Evolutionary conservation across 768 basidiomycete species (phyloP), one percentile per base, ranked within the genome.

Genomic region (Suillus alpinus): DNA sequence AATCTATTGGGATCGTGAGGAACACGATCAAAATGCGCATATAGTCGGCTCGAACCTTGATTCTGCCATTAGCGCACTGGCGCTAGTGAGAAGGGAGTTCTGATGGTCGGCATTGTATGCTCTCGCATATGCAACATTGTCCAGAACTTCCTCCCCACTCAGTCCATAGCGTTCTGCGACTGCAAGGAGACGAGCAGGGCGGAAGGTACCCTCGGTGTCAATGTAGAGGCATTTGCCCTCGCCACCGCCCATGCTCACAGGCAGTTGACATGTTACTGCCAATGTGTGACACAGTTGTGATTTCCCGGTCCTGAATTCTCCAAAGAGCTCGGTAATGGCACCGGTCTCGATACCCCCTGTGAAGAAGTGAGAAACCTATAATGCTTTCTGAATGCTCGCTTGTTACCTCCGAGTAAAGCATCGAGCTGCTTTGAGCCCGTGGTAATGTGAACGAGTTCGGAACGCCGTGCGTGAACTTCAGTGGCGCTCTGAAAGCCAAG

Each of bases 51-150:
- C 65, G 57, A 63, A 95, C 96, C 97, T 87, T 44, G 96, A 98
- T 73, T 99, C 97, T 6, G 95, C 92, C 97, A 99, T 98, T 68
- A 99, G 84, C n/a, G 95, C 97, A 70, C 94, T 94, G 2, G 97
- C 97, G 66, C 86, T 91, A 0, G 94, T 88, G 62, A 99, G 79
- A 59, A 99, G 80, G 57, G 91, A 84, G 59, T 92, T 85, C 70
- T 99, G 97, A 76, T 98, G 97, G 71, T 98, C 97, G 41, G 95
- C 96, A 68, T 99, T 99, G 75, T 98, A 98, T 67, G 97, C 97
- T 66, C 97, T 82, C 2, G 97, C 97, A 77, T 98, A 98, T 29
- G 97, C 97, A 37, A 99, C 91, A 67, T 99, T 99, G 73, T 99
- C 97, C 64, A 98, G 78, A 0, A 98, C 97, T 73, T 98, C 96